phyloP scores from a whole-genome alignment of 768 basidiomycete species.

The Tulasnella calospora region DNA sequence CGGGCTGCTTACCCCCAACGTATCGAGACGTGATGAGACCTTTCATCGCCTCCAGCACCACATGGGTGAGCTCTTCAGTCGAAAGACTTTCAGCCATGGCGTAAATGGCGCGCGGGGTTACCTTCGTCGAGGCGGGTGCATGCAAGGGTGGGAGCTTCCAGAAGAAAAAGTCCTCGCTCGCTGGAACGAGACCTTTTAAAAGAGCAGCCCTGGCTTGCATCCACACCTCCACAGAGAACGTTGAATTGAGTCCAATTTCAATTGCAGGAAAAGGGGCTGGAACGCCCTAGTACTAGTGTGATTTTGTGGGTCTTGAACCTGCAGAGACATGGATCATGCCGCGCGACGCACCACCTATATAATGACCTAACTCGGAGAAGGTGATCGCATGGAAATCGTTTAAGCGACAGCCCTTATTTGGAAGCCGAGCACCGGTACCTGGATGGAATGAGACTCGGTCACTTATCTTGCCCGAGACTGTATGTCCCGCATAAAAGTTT shows the following conservation, averaged over 20 bases:
- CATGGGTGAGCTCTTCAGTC: neutral
- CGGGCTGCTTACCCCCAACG: neutral
- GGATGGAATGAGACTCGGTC: neutral
- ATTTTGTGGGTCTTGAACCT: neutral
- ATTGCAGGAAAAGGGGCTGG: neutral
- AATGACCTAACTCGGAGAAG: neutral
- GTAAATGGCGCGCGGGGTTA: neutral
- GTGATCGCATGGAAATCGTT: neutral
- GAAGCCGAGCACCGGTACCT: neutral
- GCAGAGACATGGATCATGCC: conserved; percentile 1
- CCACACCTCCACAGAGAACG: neutral
- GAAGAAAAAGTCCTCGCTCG: neutral
- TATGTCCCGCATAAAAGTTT: neutral
- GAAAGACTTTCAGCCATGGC: neutral
- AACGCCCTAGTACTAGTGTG: neutral
- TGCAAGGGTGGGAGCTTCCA: neutral
- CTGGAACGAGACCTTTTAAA: neutral
- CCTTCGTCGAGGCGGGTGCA: neutral
- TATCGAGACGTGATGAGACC: neutral
- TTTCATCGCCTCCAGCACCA: neutral
- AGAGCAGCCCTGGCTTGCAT: neutral
- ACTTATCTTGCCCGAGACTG: neutral
- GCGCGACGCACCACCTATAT: neutral
- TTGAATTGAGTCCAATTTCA: neutral
- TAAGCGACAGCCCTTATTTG: neutral